Evolutionary conservation across 768 basidiomycete species (phyloP), one percentile per base, ranked within the genome.

Genomic region (Mrakia blollopis): DNA sequence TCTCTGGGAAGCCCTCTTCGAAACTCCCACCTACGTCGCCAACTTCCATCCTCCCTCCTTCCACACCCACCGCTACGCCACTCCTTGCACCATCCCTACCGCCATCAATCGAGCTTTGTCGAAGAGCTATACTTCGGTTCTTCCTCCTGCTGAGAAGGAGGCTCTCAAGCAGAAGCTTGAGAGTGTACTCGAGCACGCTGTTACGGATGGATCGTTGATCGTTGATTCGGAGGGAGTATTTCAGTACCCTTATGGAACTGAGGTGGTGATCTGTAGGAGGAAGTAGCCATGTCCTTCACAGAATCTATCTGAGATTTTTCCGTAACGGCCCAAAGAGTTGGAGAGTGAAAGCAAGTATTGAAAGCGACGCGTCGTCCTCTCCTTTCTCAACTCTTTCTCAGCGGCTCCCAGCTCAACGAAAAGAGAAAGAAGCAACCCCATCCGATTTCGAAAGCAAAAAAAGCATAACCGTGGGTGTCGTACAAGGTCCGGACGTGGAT

Each of bases 181-280:
- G 52, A 18, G 16, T 0, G 18, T 74, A 10, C 21, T 74, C 3
- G 62, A 28, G 39, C 30, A 67, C 3, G 73, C 60, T 39, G 30
- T 21, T 28, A 18, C 28, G 63, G 32, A n/a, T 13, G 73, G 52
- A 2, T 6, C 10, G 13, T 16, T 44, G 60, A 30, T 32, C 0
- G 57, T 47, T 3, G 73, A 25, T 21, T 1, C 10, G 73, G 37
- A 25, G 47, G 30, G 60, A 32, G 10, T 1, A 21, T 65, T 74
- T 25, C 63, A 74, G 65, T 74, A 74, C 44, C 47, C 73, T 30
- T 74, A 74, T 41, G 35, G 21, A 41, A 74, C 73, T 14, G 73
- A 74, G 39, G 63, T 63, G 9, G 73, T 74, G 1, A 44, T 74
- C 3, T 74, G 57, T 32, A n/a, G 39, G 60, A 47, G 39, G 32